Conservation (phyloP, 257 asterid genomes). For the Ligustrum vulgare region DNA sequence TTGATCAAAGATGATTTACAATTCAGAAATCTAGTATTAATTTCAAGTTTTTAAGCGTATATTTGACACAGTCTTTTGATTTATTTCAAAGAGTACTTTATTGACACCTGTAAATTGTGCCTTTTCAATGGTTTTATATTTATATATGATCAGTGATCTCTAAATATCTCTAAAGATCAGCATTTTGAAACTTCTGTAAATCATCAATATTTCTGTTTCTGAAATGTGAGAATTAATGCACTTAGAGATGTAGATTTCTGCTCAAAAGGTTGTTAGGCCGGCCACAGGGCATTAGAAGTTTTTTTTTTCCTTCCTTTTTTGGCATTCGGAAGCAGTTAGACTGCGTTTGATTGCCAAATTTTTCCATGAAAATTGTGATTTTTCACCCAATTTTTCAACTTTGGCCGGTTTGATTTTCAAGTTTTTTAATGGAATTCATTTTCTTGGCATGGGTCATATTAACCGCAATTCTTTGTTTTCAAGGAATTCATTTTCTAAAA, state of each 20-base stretch:
- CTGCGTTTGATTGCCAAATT: too few relatives aligned
- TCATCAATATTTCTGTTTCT: background rate
- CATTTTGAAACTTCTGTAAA: background rate
- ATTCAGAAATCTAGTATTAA: background rate
- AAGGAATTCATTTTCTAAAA: too few relatives aligned
- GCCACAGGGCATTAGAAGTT: background rate
- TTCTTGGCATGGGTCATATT: too few relatives aligned
- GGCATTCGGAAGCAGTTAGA: conserved; percentile 6
- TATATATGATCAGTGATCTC: too few relatives aligned
- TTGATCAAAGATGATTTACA: conserved; percentile 11
- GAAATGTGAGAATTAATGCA: background rate
- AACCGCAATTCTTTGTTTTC: too few relatives aligned
- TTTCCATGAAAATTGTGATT: too few relatives aligned
- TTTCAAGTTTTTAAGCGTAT: background rate
- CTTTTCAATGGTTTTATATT: background rate
- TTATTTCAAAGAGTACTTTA: background rate
- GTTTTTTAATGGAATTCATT: too few relatives aligned
- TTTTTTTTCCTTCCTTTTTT: too few relatives aligned
- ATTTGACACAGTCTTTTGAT: background rate
- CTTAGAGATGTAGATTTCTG: background rate
- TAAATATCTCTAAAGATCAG: background rate
- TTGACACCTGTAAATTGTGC: background rate
- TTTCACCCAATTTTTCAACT: too few relatives aligned
- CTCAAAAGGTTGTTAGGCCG: background rate
- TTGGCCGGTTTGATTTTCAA: too few relatives aligned